These are phyloP conservation scores for Tephrocybe sp. DNA, from an alignment of 768 basidiomycete genomes.

Conservation along the genomic window DNA sequence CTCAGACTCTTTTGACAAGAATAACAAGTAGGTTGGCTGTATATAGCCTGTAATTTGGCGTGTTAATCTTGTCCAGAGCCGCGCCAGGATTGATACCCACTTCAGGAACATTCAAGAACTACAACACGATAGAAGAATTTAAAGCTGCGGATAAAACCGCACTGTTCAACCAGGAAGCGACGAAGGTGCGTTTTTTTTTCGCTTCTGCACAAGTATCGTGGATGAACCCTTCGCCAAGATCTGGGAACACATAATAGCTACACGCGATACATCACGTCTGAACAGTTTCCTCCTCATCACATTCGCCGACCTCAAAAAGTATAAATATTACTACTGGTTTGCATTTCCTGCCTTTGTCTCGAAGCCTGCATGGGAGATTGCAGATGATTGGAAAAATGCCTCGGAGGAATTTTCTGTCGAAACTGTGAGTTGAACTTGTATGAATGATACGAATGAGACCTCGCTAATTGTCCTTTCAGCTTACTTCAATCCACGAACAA, in stretches of 20 bases:
- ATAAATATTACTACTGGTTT: conserved; percentile 98
- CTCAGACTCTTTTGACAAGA: conserved; percentile 59
- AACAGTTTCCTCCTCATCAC: conserved; percentile 88
- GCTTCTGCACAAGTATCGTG: background rate
- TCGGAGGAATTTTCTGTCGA: conserved; percentile 40
- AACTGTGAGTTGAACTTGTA: conserved; percentile 32
- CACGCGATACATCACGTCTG: conserved; percentile 55
- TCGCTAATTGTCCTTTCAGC: conserved; percentile 31
- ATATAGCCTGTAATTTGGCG: background rate
- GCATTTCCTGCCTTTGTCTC: conserved; percentile 91
- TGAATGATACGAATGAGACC: background rate
- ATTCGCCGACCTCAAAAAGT: conserved; percentile 97
- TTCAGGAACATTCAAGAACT: conserved; percentile 83
- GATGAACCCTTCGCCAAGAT: conserved; percentile 50
- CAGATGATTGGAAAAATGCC: conserved; percentile 53
- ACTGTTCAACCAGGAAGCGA: conserved; percentile 74
- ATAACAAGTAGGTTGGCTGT: conserved; percentile 39
- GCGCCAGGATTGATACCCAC: conserved; percentile 51
- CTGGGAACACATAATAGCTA: conserved; percentile 59
- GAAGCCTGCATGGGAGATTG: conserved; percentile 89
- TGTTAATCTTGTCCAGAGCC: conserved; percentile 28
- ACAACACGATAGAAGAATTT: conserved; percentile 97
- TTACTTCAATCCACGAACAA: conserved; percentile 51
- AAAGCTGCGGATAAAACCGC: conserved; percentile 84
- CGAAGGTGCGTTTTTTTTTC: conserved; percentile 45